Base-by-base conservation (phyloP, 129 eudicot genomes). In the Erigeron canadensis region DNA sequence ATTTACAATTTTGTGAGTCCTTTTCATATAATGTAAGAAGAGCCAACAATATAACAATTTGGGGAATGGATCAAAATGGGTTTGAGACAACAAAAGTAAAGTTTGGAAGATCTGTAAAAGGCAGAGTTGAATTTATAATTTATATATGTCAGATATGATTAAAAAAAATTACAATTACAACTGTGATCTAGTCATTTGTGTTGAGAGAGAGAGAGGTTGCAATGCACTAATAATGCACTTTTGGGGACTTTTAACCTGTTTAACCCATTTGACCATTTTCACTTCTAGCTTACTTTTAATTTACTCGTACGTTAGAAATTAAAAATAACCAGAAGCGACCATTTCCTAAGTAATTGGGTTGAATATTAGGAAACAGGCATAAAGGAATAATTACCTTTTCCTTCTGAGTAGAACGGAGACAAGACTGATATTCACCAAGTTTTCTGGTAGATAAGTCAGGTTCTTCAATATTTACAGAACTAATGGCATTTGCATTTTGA, bases 391-490 rank as follows among this genome's bases (percentile, higher is more conserved):
- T 66, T 79, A 87, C 96, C 95, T 87, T 90, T 73, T 90, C 95
- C 81, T 85, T 90, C 77, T 90, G 91, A 39, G 85, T 87, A 44
- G 88, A 75, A 22, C 66, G 83, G 21, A 90, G 87, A 62, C 77
- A 79, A 10, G 85, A 59, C 50, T 90, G 86, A 75, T 81, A 85
- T 73, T 90, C 95, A 4, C 67, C 69, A 56, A 90, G 95, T 75
- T 85, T 87, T 73, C 96, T 85, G 8, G 77, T 44, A 17, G 96
- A 90, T 63, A 90, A 81, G 73, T 87, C 95, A 47, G 85, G 84
- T 45, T 90, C 95, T 46, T 83, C 96, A 55, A 80, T 50, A 67
- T 72, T 79, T 68, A 84, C 61, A 67, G 85, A 48, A 81, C 69
- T 72, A 44, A 71, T 38, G 7, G 79, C 61, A 70, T 77, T 63